Conservation (phyloP, 2,329 filamentous ascomycete genomes). For the Cercospora zeae-maydis region DNA sequence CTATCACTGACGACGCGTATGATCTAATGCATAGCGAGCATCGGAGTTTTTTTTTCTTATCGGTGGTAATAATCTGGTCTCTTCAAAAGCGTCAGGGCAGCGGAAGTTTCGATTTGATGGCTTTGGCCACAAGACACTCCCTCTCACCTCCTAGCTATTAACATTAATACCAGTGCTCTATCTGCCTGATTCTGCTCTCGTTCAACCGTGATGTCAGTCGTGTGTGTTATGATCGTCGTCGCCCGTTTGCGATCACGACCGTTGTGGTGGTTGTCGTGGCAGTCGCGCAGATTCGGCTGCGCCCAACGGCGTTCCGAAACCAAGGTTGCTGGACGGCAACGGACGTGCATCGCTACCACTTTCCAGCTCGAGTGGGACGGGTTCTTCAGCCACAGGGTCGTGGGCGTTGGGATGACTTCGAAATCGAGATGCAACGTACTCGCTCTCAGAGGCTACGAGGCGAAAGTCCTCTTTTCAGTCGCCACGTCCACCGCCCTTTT, state of each 20-base stretch:
- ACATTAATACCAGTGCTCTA: background rate
- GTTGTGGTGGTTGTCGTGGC: background rate
- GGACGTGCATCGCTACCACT: background rate
- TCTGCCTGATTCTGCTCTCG: background rate
- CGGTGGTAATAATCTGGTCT: background rate
- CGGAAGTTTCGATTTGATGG: background rate
- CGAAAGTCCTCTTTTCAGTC: constrained; percentile 34
- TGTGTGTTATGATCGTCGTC: background rate
- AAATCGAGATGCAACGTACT: background rate
- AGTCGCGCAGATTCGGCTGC: background rate
- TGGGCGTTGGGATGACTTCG: background rate
- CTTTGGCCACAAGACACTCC: background rate
- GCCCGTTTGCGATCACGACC: background rate
- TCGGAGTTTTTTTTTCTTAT: background rate
- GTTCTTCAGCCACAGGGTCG: background rate
- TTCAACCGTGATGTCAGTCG: background rate
- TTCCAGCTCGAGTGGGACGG: background rate
- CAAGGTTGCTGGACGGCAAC: background rate
- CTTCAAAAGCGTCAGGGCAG: background rate
- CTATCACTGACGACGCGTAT: background rate
- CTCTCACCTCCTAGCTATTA: background rate
- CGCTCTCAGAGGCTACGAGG: background rate
- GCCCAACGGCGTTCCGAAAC: background rate
- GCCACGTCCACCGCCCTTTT: constrained; percentile 77
- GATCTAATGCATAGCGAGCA: background rate